phyloP scores from a whole-genome alignment of 2,329 filamentous ascomycete genomes.

The Colletotrichum sp. region DNA sequence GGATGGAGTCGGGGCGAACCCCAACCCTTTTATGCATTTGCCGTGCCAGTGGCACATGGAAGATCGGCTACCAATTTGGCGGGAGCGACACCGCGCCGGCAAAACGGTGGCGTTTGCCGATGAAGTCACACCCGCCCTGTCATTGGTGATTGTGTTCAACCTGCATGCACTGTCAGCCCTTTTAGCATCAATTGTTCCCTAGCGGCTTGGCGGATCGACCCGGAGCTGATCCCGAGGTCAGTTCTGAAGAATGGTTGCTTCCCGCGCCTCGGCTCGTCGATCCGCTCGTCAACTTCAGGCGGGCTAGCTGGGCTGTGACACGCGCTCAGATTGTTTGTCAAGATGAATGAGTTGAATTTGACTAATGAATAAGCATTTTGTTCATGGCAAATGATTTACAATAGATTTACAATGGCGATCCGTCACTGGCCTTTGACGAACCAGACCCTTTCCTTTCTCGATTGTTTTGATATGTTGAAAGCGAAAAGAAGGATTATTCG shows the following conservation, averaged over 20 bases:
- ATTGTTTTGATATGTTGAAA: neutral
- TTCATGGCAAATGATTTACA: neutral
- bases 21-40: neutral
- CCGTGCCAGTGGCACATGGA: neutral
- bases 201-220: neutral
- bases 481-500: neutral
- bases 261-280: neutral
- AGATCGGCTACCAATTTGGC: neutral
- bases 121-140: neutral
- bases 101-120: constrained; percentile 2
- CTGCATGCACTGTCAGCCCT: neutral
- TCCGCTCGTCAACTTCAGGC: neutral
- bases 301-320: neutral
- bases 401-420: neutral
- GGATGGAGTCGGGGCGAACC: neutral
- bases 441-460: neutral
- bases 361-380: neutral
- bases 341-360: neutral
- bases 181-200: neutral
- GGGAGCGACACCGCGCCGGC: neutral
- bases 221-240: neutral
- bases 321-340: neutral
- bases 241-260: neutral
- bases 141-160: neutral
- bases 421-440: neutral